Conservation (phyloP, 441 rosid genomes). For the Gossypium gossypioides region DNA sequence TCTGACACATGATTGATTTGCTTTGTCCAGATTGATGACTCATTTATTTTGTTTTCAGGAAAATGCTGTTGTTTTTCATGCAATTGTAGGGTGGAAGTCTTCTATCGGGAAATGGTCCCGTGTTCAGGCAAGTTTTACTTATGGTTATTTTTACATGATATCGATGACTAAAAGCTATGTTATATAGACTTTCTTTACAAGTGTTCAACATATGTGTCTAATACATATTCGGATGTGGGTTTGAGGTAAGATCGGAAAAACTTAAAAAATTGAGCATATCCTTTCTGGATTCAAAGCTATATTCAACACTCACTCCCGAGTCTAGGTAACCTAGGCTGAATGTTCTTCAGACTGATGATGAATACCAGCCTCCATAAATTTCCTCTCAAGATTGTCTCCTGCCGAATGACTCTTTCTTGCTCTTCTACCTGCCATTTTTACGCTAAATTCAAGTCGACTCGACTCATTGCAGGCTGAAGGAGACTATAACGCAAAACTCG, state of each 20-base stretch:
- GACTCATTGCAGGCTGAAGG: conserved; percentile 55
- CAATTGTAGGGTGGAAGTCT: conserved; percentile 90
- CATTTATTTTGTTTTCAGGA: conserved; percentile 39
- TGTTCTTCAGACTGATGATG: neutral
- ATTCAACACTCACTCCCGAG: neutral
- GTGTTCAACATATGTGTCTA: neutral
- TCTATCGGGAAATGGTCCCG: conserved; percentile 89
- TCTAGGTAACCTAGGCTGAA: neutral
- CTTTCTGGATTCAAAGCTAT: neutral
- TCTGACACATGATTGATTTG: neutral
- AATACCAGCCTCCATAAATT: too few relatives aligned
- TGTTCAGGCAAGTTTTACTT: conserved; percentile 63
- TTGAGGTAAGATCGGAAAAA: neutral
- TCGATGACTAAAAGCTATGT: neutral
- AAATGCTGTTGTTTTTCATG: conserved; percentile 69
- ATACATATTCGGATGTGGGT: neutral
- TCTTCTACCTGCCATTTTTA: neutral
- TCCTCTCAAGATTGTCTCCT: too few relatives aligned
- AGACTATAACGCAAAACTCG: conserved; percentile 70
- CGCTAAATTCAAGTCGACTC: conserved; percentile 9
- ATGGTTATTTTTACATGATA: neutral
- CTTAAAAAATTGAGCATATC: neutral
- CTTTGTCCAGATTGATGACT: conserved; percentile 7
- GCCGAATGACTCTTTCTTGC: neutral
- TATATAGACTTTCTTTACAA: neutral